Percentiles rank a stretch among this genome's conserved stretches.
Evolutionary conservation across 345 rosid species (phyloP).

Genomic region (Citrus sp.): DNA sequence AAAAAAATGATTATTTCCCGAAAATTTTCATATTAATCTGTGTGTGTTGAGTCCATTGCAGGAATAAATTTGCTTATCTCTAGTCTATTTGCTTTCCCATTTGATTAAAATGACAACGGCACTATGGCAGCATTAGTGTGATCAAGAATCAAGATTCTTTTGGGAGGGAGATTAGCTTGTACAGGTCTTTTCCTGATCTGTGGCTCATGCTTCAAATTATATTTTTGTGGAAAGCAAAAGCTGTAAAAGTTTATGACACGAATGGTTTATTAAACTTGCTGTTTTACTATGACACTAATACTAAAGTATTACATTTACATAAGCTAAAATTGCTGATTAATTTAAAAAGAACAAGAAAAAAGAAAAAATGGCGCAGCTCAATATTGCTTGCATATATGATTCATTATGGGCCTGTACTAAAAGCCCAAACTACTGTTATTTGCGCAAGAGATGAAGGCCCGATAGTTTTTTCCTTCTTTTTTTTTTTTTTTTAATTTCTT

Average conservation of each 20-base stretch:
- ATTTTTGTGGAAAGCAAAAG: neutral
- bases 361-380: too few species aligned
- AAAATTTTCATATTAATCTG: neutral
- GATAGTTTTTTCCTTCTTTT: too few species aligned
- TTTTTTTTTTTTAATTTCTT: too few species aligned
- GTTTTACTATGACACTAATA: neutral
- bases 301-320: neutral
- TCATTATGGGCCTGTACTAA: neutral
- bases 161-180: neutral
- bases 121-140: neutral
- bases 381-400: too few species aligned
- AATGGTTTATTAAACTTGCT: neutral
- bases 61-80: neutral
- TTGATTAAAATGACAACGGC: too few species aligned
- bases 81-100: neutral
- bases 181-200: neutral
- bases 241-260: neutral
- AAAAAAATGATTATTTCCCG: slow-evolving; percentile 19
- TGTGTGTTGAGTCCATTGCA: neutral
- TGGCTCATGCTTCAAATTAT: neutral
- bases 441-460: neutral
- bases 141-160: neutral
- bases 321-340: neutral
- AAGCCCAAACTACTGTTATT: neutral
- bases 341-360: too few species aligned